Conservation (phyloP, 192 early-diverging fungal genomes). For the Coemansia sp. region DNA sequence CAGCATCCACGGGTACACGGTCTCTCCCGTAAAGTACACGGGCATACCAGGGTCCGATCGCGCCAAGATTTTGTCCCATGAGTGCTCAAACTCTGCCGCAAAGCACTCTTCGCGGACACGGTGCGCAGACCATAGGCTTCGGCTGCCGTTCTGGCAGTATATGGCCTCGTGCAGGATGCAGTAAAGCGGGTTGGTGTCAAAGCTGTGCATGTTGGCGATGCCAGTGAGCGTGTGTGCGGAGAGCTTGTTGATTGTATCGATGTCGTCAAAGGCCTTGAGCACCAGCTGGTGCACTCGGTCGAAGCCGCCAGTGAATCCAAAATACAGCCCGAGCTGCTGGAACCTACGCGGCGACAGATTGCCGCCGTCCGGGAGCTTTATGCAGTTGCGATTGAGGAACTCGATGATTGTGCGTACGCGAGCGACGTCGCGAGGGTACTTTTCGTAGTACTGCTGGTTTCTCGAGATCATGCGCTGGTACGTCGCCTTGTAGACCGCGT, state of each 20-base stretch:
- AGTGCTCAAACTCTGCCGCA: conserved; percentile 49
- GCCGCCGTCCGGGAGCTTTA: conserved; percentile 61
- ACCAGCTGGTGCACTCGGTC: conserved; percentile 60
- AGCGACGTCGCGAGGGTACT: conserved; percentile 60
- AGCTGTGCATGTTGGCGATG: conserved; percentile 45
- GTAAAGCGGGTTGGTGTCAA: conserved; percentile 63
- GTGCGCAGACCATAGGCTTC: conserved; percentile 63
- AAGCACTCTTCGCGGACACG: conserved; percentile 54
- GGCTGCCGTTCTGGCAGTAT: conserved; percentile 59
- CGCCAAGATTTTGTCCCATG: conserved; percentile 31
- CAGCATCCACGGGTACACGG: conserved; percentile 70
- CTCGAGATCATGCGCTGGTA: conserved; percentile 61
- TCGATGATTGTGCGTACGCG: conserved; percentile 61
- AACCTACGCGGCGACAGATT: conserved; percentile 62
- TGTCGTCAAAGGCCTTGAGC: conserved; percentile 45
- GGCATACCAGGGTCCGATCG: conserved; percentile 19
- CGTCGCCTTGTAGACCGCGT: conserved; percentile 58
- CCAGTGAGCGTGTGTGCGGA: conserved; percentile 44
- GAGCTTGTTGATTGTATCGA: conserved; percentile 41
- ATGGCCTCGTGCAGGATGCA: conserved; percentile 65
- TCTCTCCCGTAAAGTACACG: conserved; percentile 67
- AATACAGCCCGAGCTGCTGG: conserved; percentile 62
- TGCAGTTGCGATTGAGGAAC: conserved; percentile 47
- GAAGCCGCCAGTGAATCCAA: conserved; percentile 65
- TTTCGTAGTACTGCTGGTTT: conserved; percentile 62